Evolutionary conservation across 163 green algal genomes (phyloP), one percentile per base, ranked within the genome.

Genomic region (Chlorella variabilis): DNA sequence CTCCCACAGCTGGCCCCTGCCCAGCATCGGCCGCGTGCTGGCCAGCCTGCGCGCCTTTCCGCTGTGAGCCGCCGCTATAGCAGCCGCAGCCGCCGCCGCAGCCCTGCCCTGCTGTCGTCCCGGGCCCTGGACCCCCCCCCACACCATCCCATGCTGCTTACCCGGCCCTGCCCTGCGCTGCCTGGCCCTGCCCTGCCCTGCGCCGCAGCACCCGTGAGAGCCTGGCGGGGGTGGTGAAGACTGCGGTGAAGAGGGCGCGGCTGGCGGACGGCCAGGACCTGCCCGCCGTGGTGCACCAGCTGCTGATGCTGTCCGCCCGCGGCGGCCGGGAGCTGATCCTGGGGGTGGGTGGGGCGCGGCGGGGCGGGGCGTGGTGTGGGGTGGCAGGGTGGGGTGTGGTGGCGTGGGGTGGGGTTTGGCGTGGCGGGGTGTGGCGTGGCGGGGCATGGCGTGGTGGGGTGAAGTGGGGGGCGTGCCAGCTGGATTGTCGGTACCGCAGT

Each of bases 231-330:
- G 74, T 39, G 27, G 63, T 86, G n/a, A 7, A 25, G 11, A n/a
- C 39, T 11, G 80, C 69, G 2, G 49, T 9, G 3, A 11, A 31
- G 15, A 58, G 68, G 4, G 71, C 80, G 1, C 48, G 36, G 29
- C 39, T 45, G 31, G 80, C 80, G 31, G 61, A 82, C 21, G 42
- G 42, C 15, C 71, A 81, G 31, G 80, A 85, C 66, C 61, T 85
- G 31, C 80, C 69, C 4, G 80, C 80, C 15, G 45, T 85, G 3
- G 80, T 75, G 25, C 71, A 81, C 66, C 80, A 85, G 80, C 66
- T 85, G 71, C 75, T 85, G 3, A 66, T 66, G 59, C 51, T 85
- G 31, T 56, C 80, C 4, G 45, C 58, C 13, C 39, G 41, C 0
- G 61, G 71, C 34, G 80, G 74, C n/a, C 48, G 62, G 5, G 73